Evolutionary conservation across 148 eudicot species (phyloP), one percentile per base, ranked within the genome.

Genomic region (Drosera capensis): DNA sequence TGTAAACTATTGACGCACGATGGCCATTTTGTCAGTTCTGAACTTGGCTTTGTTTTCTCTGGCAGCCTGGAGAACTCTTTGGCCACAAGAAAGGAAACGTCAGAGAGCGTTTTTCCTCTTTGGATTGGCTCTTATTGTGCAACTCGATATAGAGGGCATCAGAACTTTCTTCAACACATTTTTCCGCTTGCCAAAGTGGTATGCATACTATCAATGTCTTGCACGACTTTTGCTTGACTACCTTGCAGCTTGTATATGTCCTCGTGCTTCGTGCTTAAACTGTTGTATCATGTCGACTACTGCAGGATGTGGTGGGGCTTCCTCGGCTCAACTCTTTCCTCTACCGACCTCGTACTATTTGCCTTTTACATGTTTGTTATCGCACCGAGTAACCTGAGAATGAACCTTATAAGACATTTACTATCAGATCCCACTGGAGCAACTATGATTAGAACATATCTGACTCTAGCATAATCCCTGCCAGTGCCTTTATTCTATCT

Each of bases 241-340:
- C 2, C 43, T 2, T 20, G 2, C 7, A 11, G 7, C 43, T 0
- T 40, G 43, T 34, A 15, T 15, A 34, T 34, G 8, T 34, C 11
- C 38, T 34, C 8, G 1, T 1, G 2, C 11, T 31, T 3, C 23
- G 23, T 17, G n/a, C 20, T 31, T 52, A n/a, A 21, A 24, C n/a
- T n/a, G 23, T 8, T n/a, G 22, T 25, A 2, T 24, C 2, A 19
- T 55, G 47, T 51, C 39, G 23, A 17, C 29, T 36, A n/a, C 46
- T 58, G 65, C 81, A 88, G 97, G 97, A 88, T 88, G 97, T 88
- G 83, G 79, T 73, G 62, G 48, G 97, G 97, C 49, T 88, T 88
- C 58, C 90, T 88, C 0, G 86, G 92, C 5, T 88, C 97, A 1
- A 67, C 70, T 55, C 78, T 88, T 7, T 88, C 97, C 21, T 88